A percentile compares a stretch with the other conserved stretches of the same genome.
These are phyloP conservation scores for Candida anglica DNA, from an alignment of 805 yeast genomes.

Conservation along the genomic window DNA sequence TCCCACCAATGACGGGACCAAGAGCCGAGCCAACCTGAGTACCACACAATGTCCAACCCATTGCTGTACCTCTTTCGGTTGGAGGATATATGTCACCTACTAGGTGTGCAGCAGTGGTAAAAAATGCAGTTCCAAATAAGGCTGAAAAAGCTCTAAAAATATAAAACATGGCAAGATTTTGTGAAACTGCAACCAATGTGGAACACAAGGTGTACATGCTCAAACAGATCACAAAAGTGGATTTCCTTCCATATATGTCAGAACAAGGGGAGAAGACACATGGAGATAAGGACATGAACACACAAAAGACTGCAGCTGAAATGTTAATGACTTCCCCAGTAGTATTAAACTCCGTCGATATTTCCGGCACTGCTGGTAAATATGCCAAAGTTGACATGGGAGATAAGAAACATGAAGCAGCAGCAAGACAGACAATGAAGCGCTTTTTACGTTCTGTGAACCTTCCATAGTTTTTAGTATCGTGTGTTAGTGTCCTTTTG, in stretches of 20 bases:
- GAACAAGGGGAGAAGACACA: conserved; percentile 46
- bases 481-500: too few relatives aligned
- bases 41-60: conserved; percentile 47
- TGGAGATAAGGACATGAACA: conserved; percentile 53
- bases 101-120: conserved; percentile 49
- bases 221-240: conserved; percentile 40
- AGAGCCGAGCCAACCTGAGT: conserved; percentile 52
- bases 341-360: conserved; percentile 44
- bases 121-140: conserved; percentile 52
- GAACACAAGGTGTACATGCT: conserved; percentile 18
- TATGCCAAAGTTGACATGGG: conserved; percentile 43
- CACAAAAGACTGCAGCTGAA: conserved; percentile 47
- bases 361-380: conserved; percentile 49
- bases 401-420: conserved; percentile 37
- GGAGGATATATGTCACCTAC: conserved; percentile 51
- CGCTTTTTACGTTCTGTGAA: background rate
- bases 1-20: conserved; percentile 52
- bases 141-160: conserved; percentile 49
- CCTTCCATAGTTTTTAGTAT: background rate
- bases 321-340: conserved; percentile 44
- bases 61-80: conserved; percentile 46
- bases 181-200: conserved; percentile 42
- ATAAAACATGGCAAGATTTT: conserved; percentile 50
- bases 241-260: conserved; percentile 50
- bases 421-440: conserved; percentile 21